phyloP scores from a whole-genome alignment of 306 rosid species.

The Leucaena leucocephala region DNA sequence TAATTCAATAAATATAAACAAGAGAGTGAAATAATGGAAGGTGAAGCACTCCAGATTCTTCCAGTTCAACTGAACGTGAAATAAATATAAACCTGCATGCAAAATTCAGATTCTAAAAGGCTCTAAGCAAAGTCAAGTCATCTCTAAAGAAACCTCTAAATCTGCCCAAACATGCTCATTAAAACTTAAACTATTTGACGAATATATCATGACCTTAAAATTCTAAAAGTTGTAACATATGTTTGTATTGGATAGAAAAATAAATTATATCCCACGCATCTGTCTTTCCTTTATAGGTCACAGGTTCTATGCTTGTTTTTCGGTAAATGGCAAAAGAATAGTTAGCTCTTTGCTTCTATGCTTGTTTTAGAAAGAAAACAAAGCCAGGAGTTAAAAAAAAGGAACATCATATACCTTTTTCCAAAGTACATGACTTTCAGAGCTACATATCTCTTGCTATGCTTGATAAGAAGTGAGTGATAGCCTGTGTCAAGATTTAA shows the following conservation, averaged over 20 bases:
- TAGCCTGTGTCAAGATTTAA: conserved; percentile 56
- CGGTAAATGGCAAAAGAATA: not conserved
- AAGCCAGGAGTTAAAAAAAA: conserved; percentile 5
- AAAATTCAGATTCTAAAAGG: conserved; percentile 27
- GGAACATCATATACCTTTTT: conserved; percentile 59
- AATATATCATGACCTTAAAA: conserved; percentile 22
- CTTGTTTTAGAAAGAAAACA: conserved; percentile 28
- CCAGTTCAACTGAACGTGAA: conserved; percentile 17
- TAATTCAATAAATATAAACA: conserved; percentile 15
- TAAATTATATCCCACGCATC: not conserved
- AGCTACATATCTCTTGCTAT: conserved; percentile 82
- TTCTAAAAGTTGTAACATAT: conserved; percentile 1
- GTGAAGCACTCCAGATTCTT: conserved; percentile 13
- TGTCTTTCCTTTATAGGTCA: conserved; percentile 23
- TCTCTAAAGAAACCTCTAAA: conserved; percentile 33
- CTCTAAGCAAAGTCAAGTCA: conserved; percentile 19
- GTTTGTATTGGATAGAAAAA: not conserved
- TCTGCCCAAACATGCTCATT: conserved; percentile 1
- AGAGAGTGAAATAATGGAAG: conserved; percentile 10
- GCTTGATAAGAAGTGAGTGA: conserved; percentile 45
- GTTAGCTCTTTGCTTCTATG: not conserved
- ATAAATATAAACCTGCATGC: not conserved
- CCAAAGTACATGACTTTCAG: conserved; percentile 91
- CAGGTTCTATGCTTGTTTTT: not conserved
- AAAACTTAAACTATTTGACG: not conserved